Conservation (phyloP, 176 grass and related monocot species). For the Musa schizocarpa region DNA sequence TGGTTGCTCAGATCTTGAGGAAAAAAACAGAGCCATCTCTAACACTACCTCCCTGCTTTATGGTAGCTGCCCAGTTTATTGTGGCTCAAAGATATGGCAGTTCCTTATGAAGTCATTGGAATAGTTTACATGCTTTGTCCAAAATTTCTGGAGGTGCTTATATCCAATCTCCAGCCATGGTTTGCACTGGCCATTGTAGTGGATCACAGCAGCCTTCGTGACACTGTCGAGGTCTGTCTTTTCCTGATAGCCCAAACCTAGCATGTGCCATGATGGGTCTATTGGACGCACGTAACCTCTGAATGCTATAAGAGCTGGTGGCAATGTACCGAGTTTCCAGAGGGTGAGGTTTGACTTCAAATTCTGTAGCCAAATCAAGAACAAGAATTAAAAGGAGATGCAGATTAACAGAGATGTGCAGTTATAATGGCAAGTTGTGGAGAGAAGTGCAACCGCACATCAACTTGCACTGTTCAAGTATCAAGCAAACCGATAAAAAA, state of each 20-base stretch:
- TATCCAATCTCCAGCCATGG: conserved; percentile 22
- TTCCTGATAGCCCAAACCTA: conserved; percentile 20
- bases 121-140: conserved; percentile 21
- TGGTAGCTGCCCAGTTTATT: neutral
- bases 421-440: neutral
- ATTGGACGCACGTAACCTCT: conserved; percentile 14
- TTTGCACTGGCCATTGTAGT: conserved; percentile 18
- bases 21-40: neutral
- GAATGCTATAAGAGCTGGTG: conserved; percentile 16
- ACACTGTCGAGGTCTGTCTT: conserved; percentile 11
- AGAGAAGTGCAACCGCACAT: too few relatives aligned
- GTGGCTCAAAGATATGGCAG: conserved; percentile 18
- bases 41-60: neutral
- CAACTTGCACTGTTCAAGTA: neutral
- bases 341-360: conserved; percentile 18
- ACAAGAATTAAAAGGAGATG: neutral
- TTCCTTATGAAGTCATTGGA: conserved; percentile 21
- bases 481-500: neutral
- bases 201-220: conserved; percentile 18
- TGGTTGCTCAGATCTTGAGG: neutral
- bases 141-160: conserved; percentile 17
- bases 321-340: conserved; percentile 16
- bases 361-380: conserved; percentile 2
- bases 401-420: neutral
- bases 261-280: conserved; percentile 13